Evolutionary conservation across 225 moss, liverwort and hornwort species (phyloP).

Genomic region (Pseudoscleropodium purum): DNA sequence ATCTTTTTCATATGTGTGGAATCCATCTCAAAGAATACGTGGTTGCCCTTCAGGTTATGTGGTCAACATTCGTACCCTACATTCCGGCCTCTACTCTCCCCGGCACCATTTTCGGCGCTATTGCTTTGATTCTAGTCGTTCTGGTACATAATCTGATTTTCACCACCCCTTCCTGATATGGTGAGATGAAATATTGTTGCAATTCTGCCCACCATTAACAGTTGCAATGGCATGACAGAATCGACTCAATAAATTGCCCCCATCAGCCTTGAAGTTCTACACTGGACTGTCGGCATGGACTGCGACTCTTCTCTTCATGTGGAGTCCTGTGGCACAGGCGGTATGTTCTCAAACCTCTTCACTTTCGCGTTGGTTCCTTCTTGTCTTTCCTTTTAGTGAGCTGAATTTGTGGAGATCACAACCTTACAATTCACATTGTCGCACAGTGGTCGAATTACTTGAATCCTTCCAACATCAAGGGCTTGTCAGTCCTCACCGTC

Average conservation of each 20-base stretch:
- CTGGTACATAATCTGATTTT: conserved; percentile 27
- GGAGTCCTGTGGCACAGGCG: conserved; percentile 83
- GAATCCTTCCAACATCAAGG: conserved; percentile 79
- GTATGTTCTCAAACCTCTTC: conserved; percentile 14
- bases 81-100: conserved; percentile 60
- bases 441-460: conserved; percentile 82
- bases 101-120: conserved; percentile 35
- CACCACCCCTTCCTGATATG: background rate
- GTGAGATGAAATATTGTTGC: background rate
- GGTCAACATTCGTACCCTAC: conserved; percentile 78
- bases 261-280: conserved; percentile 21
- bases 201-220: background rate
- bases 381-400: background rate
- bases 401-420: background rate
- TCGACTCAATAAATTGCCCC: conserved; percentile 59
- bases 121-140: conserved; percentile 46
- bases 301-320: conserved; percentile 94
- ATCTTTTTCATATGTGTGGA: background rate
- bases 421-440: background rate
- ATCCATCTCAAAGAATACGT: background rate
- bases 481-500: conserved; percentile 77
- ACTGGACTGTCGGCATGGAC: conserved; percentile 78
- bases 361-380: background rate
- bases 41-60: conserved; percentile 64
- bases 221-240: conserved; percentile 28